Base-by-base conservation (phyloP, 305 asterid species). In the Withania somnifera region DNA sequence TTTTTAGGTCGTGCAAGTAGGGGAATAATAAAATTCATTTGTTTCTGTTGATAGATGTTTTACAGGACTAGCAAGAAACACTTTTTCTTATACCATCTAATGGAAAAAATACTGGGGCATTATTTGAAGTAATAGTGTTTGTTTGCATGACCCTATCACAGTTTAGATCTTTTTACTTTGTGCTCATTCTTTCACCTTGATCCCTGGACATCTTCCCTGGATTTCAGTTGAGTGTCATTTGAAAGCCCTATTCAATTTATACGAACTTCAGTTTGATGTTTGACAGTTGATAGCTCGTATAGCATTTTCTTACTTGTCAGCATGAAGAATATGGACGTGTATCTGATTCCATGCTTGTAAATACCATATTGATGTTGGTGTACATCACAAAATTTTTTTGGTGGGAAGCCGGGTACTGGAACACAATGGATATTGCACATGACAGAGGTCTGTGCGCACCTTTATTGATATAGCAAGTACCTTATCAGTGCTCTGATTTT, bases 401-500 rank as follows among this genome's bases (percentile, higher is more conserved):
- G 99, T 95, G 99, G 99, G 99, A 95, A 92, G 97, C 98, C 87
- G 99, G 99, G 82, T 95, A 95, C 79, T 95, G 99, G 99, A 93
- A 90, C 91, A 95, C 99, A 71, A 95, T 95, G 99, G 99, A 95
- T 88, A 95, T 95, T 87, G 97, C 99, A 83, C 99, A 95, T 77
- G 99, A 95, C 87, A 87, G 99, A 95, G 98, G 98, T 95, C 57
- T 45, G 45, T 53, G 9, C 36, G 19, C 50, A 26, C 10, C 17
- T 34, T n/a, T 66, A 34, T 34, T 66, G 75, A 66, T 36, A 66
- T 36, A n/a, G 51, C 76, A n/a, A 26, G 80, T 50, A 51, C 28
- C n/a, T 50, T 50, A 0, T 10, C 28, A 47, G 40, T 75, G 45
- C 60, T 73, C 79, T 45, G 58, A 50, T 47, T n/a, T n/a, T 73